Conservation (phyloP, 177 flowering plant genomes). For the Vitis hybrid region DNA sequence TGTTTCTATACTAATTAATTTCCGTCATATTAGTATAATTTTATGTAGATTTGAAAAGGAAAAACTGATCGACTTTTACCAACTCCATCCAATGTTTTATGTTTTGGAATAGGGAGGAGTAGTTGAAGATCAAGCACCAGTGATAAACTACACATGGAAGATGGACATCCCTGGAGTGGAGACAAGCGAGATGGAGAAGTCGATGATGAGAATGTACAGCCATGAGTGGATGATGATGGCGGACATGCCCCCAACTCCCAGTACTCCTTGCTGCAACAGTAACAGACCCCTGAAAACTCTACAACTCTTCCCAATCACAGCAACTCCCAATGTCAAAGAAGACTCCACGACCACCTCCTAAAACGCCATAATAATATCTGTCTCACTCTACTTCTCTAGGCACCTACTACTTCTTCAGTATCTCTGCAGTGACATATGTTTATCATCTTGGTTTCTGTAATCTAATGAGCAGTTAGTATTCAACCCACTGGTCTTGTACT, state of each 20-base stretch:
- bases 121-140: constrained; percentile 18
- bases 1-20: too few species aligned
- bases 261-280: constrained; percentile 14
- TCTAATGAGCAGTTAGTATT: too few species aligned
- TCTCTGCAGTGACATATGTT: too few species aligned
- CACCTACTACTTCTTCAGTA: neutral
- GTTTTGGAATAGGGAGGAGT: constrained; percentile 23
- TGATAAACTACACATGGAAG: constrained; percentile 29
- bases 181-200: constrained; percentile 13
- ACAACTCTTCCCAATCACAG: constrained; percentile 63
- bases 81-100: too few species aligned
- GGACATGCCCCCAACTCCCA: constrained; percentile 23
- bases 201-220: constrained; percentile 24
- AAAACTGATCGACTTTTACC: too few species aligned
- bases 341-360: constrained; percentile 10
- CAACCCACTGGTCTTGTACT: neutral
- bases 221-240: constrained; percentile 40
- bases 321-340: constrained; percentile 45
- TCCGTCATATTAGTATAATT: too few species aligned
- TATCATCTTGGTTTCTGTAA: too few species aligned
- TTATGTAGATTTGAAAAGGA: too few species aligned
- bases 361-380: neutral
- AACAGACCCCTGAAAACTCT: constrained; percentile 55
- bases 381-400: constrained; percentile 15
- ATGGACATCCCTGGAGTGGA: constrained; percentile 16